These are phyloP conservation scores for Juglanconis oblonga DNA, from an alignment of 2,329 filamentous ascomycete species.

Conservation along the genomic window DNA sequence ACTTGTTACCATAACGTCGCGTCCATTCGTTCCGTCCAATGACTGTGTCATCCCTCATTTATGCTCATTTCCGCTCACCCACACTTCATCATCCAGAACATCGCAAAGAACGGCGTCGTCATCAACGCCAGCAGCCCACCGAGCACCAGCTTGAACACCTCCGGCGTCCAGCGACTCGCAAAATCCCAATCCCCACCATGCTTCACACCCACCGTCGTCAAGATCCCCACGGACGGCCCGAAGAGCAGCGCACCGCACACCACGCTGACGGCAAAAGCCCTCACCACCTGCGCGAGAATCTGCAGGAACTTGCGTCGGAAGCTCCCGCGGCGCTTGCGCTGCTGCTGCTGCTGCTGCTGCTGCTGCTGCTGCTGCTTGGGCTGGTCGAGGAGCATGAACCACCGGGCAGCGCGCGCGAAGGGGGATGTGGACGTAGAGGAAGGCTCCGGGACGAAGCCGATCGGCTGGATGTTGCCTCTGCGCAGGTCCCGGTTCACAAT, in stretches of 20 bases:
- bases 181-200: conserved; percentile 43
- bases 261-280: conserved; percentile 35
- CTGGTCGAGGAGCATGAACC: conserved; percentile 42
- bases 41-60: conserved; percentile 11
- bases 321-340: conserved; percentile 26
- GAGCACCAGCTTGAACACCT: conserved; percentile 48
- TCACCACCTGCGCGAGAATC: conserved; percentile 32
- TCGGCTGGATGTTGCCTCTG: conserved; percentile 42
- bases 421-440: conserved; percentile 1
- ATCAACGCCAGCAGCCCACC: conserved; percentile 44
- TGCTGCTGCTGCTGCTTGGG: conserved; percentile 17
- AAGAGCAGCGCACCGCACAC: conserved; percentile 42
- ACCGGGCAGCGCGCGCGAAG: conserved; percentile 30
- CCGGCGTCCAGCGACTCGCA: conserved; percentile 40
- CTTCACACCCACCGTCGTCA: conserved; percentile 36
- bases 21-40: not conserved
- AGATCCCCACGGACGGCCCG: conserved; percentile 39
- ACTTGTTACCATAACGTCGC: not conserved
- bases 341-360: conserved; percentile 1
- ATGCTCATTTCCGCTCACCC: conserved; percentile 30
- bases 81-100: conserved; percentile 49
- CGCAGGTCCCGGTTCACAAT: conserved; percentile 47
- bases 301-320: conserved; percentile 31
- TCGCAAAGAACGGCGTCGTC: conserved; percentile 45
- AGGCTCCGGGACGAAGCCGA: conserved; percentile 39